These are phyloP conservation scores for Alternaria postmessia DNA, from an alignment of 2,329 filamentous ascomycete genomes.

Conservation along the genomic window DNA sequence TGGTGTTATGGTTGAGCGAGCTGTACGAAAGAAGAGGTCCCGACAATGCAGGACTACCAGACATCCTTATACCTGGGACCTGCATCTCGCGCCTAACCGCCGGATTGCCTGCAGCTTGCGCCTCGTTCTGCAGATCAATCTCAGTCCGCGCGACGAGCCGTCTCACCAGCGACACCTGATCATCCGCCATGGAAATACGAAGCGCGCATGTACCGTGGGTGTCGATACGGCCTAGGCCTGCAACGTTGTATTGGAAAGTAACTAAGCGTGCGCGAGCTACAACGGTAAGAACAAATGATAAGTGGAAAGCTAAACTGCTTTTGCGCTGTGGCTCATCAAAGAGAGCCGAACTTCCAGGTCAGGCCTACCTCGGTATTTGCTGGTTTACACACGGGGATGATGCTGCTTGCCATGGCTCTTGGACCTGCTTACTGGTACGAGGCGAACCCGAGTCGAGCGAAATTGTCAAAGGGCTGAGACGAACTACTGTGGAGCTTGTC, in stretches of 20 bases:
- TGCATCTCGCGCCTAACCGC: slow-evolving; percentile 7
- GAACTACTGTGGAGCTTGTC: slow-evolving; percentile 4
- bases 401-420: background rate
- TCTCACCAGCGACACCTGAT: slow-evolving; percentile 18
- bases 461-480: background rate
- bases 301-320: slow-evolving; percentile 16
- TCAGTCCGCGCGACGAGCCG: slow-evolving; percentile 5
- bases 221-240: slow-evolving; percentile 22
- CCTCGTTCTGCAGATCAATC: slow-evolving; percentile 16
- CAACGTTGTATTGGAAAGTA: slow-evolving; percentile 27
- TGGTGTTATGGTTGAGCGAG: slow-evolving; percentile 7
- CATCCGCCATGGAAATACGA: slow-evolving; percentile 25
- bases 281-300: slow-evolving; percentile 13
- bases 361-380: background rate
- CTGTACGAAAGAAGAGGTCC: slow-evolving; percentile 10
- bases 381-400: slow-evolving; percentile 1
- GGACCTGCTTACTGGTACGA: background rate
- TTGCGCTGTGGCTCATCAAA: slow-evolving; percentile 9
- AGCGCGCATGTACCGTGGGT: slow-evolving; percentile 16
- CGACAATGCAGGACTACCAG: slow-evolving; percentile 2
- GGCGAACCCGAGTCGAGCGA: background rate
- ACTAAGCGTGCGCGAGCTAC: slow-evolving; percentile 18
- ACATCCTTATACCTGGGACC: slow-evolving; percentile 23
- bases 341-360: slow-evolving; percentile 13
- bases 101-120: background rate